These are phyloP conservation scores for Tolypocladium inflatum DNA, from an alignment of 2,329 filamentous ascomycete species.

Conservation along the genomic window DNA sequence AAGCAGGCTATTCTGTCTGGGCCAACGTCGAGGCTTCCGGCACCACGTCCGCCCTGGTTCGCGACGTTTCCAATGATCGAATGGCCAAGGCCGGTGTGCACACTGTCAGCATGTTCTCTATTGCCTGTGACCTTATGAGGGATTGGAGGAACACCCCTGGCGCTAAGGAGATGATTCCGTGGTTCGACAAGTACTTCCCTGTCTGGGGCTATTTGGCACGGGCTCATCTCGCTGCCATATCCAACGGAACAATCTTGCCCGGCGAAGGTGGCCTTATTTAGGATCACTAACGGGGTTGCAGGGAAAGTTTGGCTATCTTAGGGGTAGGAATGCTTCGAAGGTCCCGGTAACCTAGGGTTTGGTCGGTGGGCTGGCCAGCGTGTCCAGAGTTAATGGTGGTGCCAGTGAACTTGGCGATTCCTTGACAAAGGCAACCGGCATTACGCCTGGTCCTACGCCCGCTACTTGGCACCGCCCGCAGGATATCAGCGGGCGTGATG, in stretches of 20 bases:
- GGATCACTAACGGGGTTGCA: too few species aligned
- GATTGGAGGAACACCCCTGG: slow-evolving; percentile 54
- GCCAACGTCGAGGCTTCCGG: slow-evolving; percentile 64
- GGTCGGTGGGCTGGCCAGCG: too few species aligned
- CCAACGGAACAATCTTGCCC: neutral
- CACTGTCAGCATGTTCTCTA: slow-evolving; percentile 34
- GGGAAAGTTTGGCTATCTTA: too few species aligned
- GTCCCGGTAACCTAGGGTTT: too few species aligned
- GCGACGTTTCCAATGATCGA: neutral
- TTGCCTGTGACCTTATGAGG: slow-evolving; percentile 60
- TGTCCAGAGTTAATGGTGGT: too few species aligned
- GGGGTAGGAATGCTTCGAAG: too few species aligned
- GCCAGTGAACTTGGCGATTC: too few species aligned
- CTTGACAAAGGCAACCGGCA: too few species aligned
- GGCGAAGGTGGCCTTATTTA: neutral
- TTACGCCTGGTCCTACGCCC: too few species aligned
- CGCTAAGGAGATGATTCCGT: slow-evolving; percentile 48
- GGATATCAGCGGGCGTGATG: too few species aligned
- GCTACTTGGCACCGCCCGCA: too few species aligned
- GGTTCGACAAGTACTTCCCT: slow-evolving; percentile 54
- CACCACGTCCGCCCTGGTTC: slow-evolving; percentile 45
- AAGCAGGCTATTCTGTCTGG: slow-evolving; percentile 64
- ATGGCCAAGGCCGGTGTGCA: neutral
- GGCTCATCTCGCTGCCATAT: neutral
- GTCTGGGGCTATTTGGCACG: slow-evolving; percentile 56